Conservation (phyloP, 2,329 filamentous ascomycete genomes). For the Pleurostoma richardsiae region DNA sequence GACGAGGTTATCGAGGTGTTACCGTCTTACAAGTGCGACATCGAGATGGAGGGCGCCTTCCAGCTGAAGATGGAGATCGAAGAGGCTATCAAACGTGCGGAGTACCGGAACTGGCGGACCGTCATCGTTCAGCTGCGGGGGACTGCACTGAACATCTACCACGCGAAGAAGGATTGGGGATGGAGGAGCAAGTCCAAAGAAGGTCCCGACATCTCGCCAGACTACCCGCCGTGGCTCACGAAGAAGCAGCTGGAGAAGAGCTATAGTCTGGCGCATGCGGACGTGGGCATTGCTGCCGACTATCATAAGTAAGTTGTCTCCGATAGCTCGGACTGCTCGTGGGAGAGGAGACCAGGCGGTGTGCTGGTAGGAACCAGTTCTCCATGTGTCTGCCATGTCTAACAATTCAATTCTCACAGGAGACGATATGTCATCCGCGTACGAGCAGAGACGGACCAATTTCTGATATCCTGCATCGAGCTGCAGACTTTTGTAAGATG, state of each 20-base stretch:
- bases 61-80: conserved; percentile 62
- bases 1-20: conserved; percentile 34
- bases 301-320: conserved; percentile 55
- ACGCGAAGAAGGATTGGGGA: conserved; percentile 53
- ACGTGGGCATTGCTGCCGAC: conserved; percentile 69
- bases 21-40: conserved; percentile 52
- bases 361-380: not conserved
- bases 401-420: conserved; percentile 22
- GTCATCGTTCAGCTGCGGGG: conserved; percentile 62
- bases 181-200: conserved; percentile 38
- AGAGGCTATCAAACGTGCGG: conserved; percentile 56
- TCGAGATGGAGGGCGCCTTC: conserved; percentile 53
- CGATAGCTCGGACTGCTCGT: not conserved
- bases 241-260: conserved; percentile 54
- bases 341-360: not conserved
- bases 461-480: conserved; percentile 62
- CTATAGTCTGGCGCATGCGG: conserved; percentile 71
- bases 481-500: conserved; percentile 63
- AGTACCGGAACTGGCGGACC: conserved; percentile 59
- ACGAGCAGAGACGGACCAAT: conserved; percentile 68
- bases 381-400: not conserved
- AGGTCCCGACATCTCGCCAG: conserved; percentile 42
- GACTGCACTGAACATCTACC: conserved; percentile 62
- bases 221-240: conserved; percentile 45
- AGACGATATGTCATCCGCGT: conserved; percentile 65